Percentiles rank a stretch among this genome's conserved stretches.
These are phyloP conservation scores for Aphanomyces cochlioides DNA, from an alignment of 352 stramenopile genomes.

Conservation along the genomic window DNA sequence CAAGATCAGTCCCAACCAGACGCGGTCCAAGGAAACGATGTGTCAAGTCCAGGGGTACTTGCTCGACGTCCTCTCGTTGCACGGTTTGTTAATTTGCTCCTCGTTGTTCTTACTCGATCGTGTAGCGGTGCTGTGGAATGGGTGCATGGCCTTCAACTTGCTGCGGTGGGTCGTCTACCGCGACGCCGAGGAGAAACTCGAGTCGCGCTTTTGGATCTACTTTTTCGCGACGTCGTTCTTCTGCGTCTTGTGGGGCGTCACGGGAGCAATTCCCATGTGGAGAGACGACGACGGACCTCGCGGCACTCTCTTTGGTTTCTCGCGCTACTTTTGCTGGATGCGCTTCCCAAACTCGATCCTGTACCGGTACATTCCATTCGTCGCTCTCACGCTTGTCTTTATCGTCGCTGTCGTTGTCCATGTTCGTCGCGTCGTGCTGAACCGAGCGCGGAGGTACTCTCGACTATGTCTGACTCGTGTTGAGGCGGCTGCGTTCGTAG, in stretches of 20 bases:
- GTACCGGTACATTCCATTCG: conserved; percentile 75
- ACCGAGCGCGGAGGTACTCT: conserved; percentile 16
- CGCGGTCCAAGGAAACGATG: not conserved
- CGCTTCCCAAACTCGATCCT: conserved; percentile 62
- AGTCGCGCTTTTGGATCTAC: conserved; percentile 17
- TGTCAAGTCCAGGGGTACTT: conserved; percentile 27
- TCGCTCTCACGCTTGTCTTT: conserved; percentile 62
- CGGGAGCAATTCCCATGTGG: conserved; percentile 7
- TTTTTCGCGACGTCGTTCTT: conserved; percentile 26
- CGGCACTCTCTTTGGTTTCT: conserved; percentile 17
- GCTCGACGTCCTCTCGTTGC: conserved; percentile 1
- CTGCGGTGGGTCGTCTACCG: conserved; percentile 30
- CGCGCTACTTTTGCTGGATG: conserved; percentile 81
- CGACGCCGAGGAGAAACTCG: conserved; percentile 26
- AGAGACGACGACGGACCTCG: not conserved
- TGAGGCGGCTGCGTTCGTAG: not conserved
- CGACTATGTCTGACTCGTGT: not conserved
- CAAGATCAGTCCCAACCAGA: not conserved
- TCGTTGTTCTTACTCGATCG: not conserved
- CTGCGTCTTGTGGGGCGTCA: conserved; percentile 23
- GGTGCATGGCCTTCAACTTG: conserved; percentile 25
- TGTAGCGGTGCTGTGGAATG: conserved; percentile 28
- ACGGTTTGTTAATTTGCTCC: not conserved
- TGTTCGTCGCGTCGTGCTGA: not conserved
- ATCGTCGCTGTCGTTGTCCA: conserved; percentile 42